Evolutionary conservation across 805 yeast genomes (phyloP).

Genomic region (Isabelozyma heimii): DNA sequence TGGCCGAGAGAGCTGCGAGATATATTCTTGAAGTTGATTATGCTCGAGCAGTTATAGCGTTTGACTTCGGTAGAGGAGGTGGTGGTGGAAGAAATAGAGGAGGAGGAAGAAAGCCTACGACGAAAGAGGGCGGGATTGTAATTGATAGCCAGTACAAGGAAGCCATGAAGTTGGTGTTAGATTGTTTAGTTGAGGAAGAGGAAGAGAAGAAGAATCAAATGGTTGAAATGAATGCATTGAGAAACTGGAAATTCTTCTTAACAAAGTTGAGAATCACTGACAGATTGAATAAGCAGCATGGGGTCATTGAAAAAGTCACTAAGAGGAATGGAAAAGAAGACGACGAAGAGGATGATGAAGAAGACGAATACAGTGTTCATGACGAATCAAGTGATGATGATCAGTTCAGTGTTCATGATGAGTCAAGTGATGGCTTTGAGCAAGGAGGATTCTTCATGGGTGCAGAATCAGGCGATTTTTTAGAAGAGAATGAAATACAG

Average conservation of each 20-base stretch:
- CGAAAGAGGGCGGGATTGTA: constrained; percentile 72
- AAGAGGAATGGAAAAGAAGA: background rate
- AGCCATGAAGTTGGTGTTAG: constrained; percentile 53
- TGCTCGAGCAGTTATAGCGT: constrained; percentile 85
- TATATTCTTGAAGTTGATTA: constrained; percentile 62
- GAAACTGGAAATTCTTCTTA: constrained; percentile 53
- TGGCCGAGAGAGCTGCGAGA: constrained; percentile 69
- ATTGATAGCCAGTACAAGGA: constrained; percentile 61
- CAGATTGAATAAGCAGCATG: constrained; percentile 49
- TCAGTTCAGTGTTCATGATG: constrained; percentile 1
- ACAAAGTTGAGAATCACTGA: constrained; percentile 47
- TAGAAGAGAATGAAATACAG: too few relatives aligned
- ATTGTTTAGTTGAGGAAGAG: constrained; percentile 49
- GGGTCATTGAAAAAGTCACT: constrained; percentile 25
- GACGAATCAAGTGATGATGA: constrained; percentile 21
- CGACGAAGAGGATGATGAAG: constrained; percentile 4
- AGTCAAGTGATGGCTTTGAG: background rate
- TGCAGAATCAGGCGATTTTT: background rate
- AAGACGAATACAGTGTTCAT: background rate
- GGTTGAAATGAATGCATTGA: constrained; percentile 48
- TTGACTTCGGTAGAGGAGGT: constrained; percentile 54
- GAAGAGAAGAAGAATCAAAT: constrained; percentile 41
- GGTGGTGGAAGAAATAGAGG: constrained; percentile 28
- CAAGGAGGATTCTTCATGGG: constrained; percentile 4
- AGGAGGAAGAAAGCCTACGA: constrained; percentile 46